Base-by-base conservation (phyloP, 768 basidiomycete species). In the Termitomyces eurrhizus region DNA sequence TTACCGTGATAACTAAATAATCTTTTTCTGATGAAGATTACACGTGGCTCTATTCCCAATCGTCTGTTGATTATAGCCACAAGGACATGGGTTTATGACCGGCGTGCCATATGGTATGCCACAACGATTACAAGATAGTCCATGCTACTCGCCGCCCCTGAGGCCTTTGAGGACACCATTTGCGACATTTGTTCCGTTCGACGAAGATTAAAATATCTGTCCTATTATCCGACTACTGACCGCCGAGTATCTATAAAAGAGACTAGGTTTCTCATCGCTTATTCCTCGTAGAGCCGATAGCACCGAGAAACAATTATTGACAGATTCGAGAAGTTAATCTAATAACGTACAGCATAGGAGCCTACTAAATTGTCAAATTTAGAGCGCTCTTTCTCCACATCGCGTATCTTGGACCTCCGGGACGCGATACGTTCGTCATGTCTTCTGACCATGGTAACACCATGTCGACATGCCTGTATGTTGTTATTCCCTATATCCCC, bases 151-250 rank as follows among this genome's bases (percentile, higher is more conserved):
- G 2, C 24, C 3, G 24, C 32, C 56, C 24, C 14, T 56, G 42
- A 33, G 7, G 24, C 14, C 44, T 48, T 39, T 29, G 24, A 52
- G 35, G 29, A 26, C 44, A 35, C 26, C 39, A 44, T 58, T 41
- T 57, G 12, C 26, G 37, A 48, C 42, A 14, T 29, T 49, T 16
- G n/a, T n/a, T 59, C 21, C 46, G n/a, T 46, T 4, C 7, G 1
- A 32, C 35, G 3, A 2, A 54, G 53, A 49, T 50, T 5, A n/a
- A 18, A 16, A 18, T 29, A 59, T 16, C 45, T 41, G 29, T n/a
- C 9, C 14, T 56, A 59, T 59, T 57, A 50, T 59, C 62, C 62
- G 62, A 63, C 35, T 29, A 59, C 62, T 49, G 36, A 16, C 62
- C 62, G 58, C 11, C 16, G 29, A 36, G 9, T 53, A 50, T 16